Conservation (phyloP, 495 filamentous ascomycete species). For the Podospora sp. region DNA sequence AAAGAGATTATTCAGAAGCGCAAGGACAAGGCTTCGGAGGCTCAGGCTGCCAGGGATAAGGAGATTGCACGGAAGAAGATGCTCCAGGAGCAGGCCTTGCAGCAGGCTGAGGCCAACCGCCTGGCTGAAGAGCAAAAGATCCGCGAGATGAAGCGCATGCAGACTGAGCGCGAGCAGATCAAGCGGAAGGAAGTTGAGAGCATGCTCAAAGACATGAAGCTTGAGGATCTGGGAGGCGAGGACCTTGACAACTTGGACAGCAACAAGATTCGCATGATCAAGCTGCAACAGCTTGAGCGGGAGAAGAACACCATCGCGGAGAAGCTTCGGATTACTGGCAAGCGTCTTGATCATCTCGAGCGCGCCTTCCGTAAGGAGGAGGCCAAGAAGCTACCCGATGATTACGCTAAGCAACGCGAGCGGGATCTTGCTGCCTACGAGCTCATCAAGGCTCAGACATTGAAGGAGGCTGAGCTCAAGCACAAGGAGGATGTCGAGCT, state of each 20-base stretch:
- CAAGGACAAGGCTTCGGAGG: conserved; percentile 88
- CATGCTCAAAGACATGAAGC: conserved; percentile 91
- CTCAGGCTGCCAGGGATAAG: conserved; percentile 82
- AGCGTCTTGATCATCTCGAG: conserved; percentile 97
- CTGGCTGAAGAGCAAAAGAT: conserved; percentile 87
- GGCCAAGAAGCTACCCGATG: conserved; percentile 82
- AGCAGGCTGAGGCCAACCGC: conserved; percentile 84
- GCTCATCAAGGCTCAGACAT: conserved; percentile 68
- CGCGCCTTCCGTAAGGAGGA: conserved; percentile 95
- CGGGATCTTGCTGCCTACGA: conserved; percentile 81
- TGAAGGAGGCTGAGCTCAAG: conserved; percentile 79
- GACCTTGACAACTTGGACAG: conserved; percentile 80
- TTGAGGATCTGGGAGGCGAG: conserved; percentile 78
- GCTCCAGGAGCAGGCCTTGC: conserved; percentile 77
- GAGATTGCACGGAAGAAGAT: conserved; percentile 87
- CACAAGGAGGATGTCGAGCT: conserved; percentile 86
- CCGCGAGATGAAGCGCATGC: conserved; percentile 83
- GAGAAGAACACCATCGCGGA: conserved; percentile 95
- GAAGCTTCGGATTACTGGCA: conserved; percentile 85
- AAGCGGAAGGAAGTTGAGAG: conserved; percentile 93
- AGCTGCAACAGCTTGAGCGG: conserved; percentile 91
- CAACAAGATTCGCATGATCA: conserved; percentile 86
- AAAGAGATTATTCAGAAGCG: conserved; percentile 93
- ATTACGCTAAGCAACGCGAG: conserved; percentile 84
- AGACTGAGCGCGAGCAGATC: conserved; percentile 88